Evolutionary conservation across 1,284 basidiomycete genomes (phyloP), one percentile per base, ranked within the genome.

Genomic region (Ustilago tritici): DNA sequence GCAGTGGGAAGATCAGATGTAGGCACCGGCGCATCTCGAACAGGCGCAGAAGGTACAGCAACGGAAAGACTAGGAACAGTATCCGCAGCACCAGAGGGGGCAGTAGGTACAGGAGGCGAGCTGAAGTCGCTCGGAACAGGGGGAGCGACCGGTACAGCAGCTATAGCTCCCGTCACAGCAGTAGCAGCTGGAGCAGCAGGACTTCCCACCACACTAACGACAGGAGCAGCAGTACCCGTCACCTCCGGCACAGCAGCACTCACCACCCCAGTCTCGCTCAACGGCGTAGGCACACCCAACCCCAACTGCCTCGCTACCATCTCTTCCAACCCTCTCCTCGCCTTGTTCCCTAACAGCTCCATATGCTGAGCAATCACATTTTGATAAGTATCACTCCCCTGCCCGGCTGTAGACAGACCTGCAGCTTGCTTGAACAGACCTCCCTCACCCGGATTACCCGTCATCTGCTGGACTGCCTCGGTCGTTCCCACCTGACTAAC

Each of bases 341-440:
- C 58, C 40, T 61, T 41, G 12, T 23, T 49, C 8, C 72, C 67
- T 23, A 75, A 61, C 36, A 56, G 50, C 3, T 36, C 52, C 67
- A 70, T 70, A 57, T 76, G 73, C 43, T 64, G 56, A 6, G 56
- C 73, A 15, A 76, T 56, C 10, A 76, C 59, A 31, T 53, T 43
- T 8, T 46, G 38, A 46, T 62, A 73, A 31, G 35, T 58, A 49
- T 64, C 31, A 50, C 15, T 32, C n/a, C 23, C 49, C 28, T 28
- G 49, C 49, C 14, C n/a, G 2, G n/a, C 49, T 32, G 49, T 28
- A 28, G 23, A 28, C 31, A 32, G 15, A 11, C 49, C 49, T 12
- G 49, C 49, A 31, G 49, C 63, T 63, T 71, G 63, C 50, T 61
- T 31, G 28, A 47, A 74, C 53, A 58, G 15, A 14, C n/a, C 38